These are phyloP conservation scores for Dendrothele bispora DNA, from an alignment of 768 basidiomycete species.

Conservation along the genomic window DNA sequence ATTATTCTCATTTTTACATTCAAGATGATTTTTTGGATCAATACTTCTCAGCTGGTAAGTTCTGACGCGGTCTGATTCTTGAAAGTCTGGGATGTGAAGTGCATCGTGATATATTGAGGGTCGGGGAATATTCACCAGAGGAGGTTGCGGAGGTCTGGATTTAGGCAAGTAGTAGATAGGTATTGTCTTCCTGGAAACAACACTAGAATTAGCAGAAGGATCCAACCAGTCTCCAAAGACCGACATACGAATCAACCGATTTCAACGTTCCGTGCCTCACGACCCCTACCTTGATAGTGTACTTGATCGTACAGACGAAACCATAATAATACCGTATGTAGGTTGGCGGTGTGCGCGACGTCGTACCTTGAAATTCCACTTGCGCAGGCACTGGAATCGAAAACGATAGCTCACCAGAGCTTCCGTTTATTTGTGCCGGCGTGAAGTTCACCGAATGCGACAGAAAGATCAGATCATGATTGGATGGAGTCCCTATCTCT, in stretches of 20 bases:
- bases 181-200: neutral
- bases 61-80: neutral
- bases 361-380: constrained; percentile 1
- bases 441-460: no score
- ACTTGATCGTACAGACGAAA: constrained; percentile 1
- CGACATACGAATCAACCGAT: constrained; percentile 4
- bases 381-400: constrained; percentile 5
- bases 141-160: constrained; percentile 4
- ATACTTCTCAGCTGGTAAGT: neutral
- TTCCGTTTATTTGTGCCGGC: no score
- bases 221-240: neutral
- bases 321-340: constrained; percentile 2
- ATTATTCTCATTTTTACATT: no score
- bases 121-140: constrained; percentile 2
- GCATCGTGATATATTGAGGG: neutral
- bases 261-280: neutral
- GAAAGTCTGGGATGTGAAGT: neutral
- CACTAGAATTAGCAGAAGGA: no score
- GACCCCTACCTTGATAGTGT: constrained; percentile 5
- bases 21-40: no score
- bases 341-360: constrained; percentile 3
- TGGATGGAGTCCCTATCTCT: no score
- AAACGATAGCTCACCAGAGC: neutral
- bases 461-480: no score
- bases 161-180: constrained; percentile 6